phyloP scores from a whole-genome alignment of 768 basidiomycete genomes.

The Austroboletus eburneus region DNA sequence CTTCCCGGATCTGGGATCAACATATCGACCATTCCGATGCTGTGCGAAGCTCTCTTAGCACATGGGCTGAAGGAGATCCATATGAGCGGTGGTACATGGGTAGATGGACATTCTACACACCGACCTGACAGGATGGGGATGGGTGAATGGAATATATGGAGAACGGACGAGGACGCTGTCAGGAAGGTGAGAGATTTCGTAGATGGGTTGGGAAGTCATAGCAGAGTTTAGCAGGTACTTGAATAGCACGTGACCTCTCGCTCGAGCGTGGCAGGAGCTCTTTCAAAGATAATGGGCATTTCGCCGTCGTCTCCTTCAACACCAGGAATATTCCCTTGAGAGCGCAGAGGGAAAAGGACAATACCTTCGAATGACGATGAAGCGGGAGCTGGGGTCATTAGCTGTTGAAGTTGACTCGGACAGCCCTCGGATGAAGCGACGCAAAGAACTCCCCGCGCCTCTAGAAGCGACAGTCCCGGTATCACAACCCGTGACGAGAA shows the following conservation, averaged over 20 bases:
- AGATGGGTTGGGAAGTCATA: constrained; percentile 32
- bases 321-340: constrained; percentile 26
- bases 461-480: constrained; percentile 39
- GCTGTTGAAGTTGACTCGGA: constrained; percentile 39
- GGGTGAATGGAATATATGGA: constrained; percentile 74
- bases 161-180: constrained; percentile 50
- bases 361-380: constrained; percentile 37
- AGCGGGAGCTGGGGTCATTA: constrained; percentile 46
- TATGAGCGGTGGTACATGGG: constrained; percentile 68
- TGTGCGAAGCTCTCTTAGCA: constrained; percentile 51
- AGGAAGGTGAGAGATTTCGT: constrained; percentile 46
- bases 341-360: constrained; percentile 10
- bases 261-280: constrained; percentile 20
- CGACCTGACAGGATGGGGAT: constrained; percentile 63
- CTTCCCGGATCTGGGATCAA: constrained; percentile 80
- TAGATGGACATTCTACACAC: constrained; percentile 48
- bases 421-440: constrained; percentile 48
- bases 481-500: constrained; percentile 31
- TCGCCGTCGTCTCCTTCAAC: constrained; percentile 27
- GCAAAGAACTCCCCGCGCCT: constrained; percentile 39
- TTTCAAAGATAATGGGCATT: constrained; percentile 33
- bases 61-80: constrained; percentile 66
- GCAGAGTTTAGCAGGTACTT: too few relatives aligned
- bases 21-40: constrained; percentile 41
- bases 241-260: constrained; percentile 27